Evolutionary conservation across 2,329 filamentous ascomycete species (phyloP).

Genomic region (Xylariaceae sp.): DNA sequence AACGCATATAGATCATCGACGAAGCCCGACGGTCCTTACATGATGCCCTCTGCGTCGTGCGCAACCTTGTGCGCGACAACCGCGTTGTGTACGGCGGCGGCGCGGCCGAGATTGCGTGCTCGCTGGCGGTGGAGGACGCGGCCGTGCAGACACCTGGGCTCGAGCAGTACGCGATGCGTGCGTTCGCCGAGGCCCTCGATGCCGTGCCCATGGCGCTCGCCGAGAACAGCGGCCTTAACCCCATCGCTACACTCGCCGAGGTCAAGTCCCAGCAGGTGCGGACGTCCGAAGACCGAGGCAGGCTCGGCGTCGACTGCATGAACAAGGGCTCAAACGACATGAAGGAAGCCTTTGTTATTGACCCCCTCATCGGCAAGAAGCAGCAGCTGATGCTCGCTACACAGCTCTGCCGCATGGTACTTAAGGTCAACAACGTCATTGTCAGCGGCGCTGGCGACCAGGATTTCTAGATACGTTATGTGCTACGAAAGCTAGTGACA

Average conservation of each 20-base stretch:
- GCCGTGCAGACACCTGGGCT: slow-evolving; percentile 95
- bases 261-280: slow-evolving; percentile 97
- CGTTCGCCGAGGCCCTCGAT: slow-evolving; percentile 94
- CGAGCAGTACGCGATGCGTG: slow-evolving; percentile 98
- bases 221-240: slow-evolving; percentile 95
- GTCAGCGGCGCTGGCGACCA: slow-evolving; percentile 85
- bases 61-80: slow-evolving; percentile 95
- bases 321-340: slow-evolving; percentile 93
- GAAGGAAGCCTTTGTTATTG: slow-evolving; percentile 97
- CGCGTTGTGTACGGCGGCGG: slow-evolving; percentile 97
- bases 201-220: slow-evolving; percentile 93
- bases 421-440: slow-evolving; percentile 97
- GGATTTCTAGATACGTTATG: slow-evolving; percentile 68
- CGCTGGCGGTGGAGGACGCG: slow-evolving; percentile 91
- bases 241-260: slow-evolving; percentile 91
- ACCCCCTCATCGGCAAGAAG: slow-evolving; percentile 96
- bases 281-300: slow-evolving; percentile 59
- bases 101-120: slow-evolving; percentile 96
- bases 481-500: background rate
- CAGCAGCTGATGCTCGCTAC: slow-evolving; percentile 96
- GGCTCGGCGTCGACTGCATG: slow-evolving; percentile 97
- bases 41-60: slow-evolving; percentile 95
- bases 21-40: slow-evolving; percentile 97
- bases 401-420: slow-evolving; percentile 96
- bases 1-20: slow-evolving; percentile 79